These are phyloP conservation scores for Triadica sebifera DNA, from an alignment of 345 rosid genomes.

Conservation along the genomic window DNA sequence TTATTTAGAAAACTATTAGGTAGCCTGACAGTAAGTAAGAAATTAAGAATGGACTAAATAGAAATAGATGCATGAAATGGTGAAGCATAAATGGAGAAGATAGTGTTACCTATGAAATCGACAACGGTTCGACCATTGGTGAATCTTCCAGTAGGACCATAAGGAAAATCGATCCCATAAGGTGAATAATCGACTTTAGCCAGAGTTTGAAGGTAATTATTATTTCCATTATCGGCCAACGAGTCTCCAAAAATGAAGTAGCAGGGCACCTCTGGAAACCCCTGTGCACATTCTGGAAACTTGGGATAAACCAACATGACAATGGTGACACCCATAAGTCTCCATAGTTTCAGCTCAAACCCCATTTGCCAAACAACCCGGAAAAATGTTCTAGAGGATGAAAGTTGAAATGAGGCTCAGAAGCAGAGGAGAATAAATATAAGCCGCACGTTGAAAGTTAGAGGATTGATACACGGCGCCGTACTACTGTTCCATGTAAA, in stretches of 20 bases:
- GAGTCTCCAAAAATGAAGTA: slow-evolving; percentile 31
- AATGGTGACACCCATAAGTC: not conserved
- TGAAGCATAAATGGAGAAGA: not conserved
- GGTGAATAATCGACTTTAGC: slow-evolving; percentile 22
- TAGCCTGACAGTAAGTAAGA: too few species aligned
- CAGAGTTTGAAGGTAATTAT: slow-evolving; percentile 10
- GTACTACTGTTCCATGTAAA: too few species aligned
- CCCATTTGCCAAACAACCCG: not conserved
- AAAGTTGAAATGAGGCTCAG: too few species aligned
- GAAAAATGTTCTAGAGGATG: too few species aligned
- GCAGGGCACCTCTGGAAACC: slow-evolving; percentile 18
- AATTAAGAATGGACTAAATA: too few species aligned
- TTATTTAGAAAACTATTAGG: too few species aligned
- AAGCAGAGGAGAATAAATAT: too few species aligned
- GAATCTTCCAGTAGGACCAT: slow-evolving; percentile 25
- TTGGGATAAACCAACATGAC: not conserved
- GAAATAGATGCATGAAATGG: not conserved
- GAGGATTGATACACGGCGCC: too few species aligned
- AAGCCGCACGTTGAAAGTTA: too few species aligned
- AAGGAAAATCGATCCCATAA: slow-evolving; percentile 21
- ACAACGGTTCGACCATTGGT: slow-evolving; percentile 19
- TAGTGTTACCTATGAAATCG: slow-evolving; percentile 22
- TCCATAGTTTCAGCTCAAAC: not conserved
- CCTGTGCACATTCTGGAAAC: not conserved
- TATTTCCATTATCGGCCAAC: slow-evolving; percentile 27